Evolutionary conservation across 2,329 filamentous ascomycete species (phyloP).

Genomic region (Pseudocercospora musae): DNA sequence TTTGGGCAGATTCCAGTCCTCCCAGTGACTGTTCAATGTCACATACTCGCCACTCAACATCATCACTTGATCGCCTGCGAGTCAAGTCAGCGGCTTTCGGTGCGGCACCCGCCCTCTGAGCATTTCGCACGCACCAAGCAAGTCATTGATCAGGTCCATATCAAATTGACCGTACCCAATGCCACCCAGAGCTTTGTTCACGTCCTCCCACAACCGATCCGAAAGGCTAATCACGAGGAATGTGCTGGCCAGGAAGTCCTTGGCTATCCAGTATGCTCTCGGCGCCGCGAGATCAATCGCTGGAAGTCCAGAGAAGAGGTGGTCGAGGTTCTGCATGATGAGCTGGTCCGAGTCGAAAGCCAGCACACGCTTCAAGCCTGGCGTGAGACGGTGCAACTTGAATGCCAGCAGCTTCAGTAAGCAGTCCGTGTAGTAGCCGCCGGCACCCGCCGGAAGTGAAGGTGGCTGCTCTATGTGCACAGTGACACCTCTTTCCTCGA

Average conservation of each 20-base stretch:
- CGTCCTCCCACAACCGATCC: slow-evolving; percentile 26
- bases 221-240: slow-evolving; percentile 31
- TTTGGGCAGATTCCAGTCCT: slow-evolving; percentile 32
- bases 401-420: slow-evolving; percentile 32
- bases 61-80: slow-evolving; percentile 24
- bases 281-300: slow-evolving; percentile 30
- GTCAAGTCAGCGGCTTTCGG: not conserved
- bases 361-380: slow-evolving; percentile 24
- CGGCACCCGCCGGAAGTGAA: slow-evolving; percentile 11
- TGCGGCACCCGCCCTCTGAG: not conserved
- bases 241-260: slow-evolving; percentile 28
- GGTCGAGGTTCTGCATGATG: slow-evolving; percentile 30
- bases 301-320: slow-evolving; percentile 29
- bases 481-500: slow-evolving; percentile 14
- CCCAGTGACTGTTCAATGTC: slow-evolving; percentile 33
- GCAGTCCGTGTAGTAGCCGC: slow-evolving; percentile 29
- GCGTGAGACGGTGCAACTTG: slow-evolving; percentile 29
- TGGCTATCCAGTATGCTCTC: slow-evolving; percentile 32
- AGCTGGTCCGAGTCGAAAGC: slow-evolving; percentile 32
- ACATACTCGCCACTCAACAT: slow-evolving; percentile 30
- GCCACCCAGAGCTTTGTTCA: slow-evolving; percentile 21
- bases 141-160: slow-evolving; percentile 33
- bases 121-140: slow-evolving; percentile 17
- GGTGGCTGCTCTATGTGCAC: slow-evolving; percentile 26
- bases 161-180: slow-evolving; percentile 28